Base-by-base conservation (phyloP, 2,329 filamentous ascomycete genomes). In the Colletotrichum musae region DNA sequence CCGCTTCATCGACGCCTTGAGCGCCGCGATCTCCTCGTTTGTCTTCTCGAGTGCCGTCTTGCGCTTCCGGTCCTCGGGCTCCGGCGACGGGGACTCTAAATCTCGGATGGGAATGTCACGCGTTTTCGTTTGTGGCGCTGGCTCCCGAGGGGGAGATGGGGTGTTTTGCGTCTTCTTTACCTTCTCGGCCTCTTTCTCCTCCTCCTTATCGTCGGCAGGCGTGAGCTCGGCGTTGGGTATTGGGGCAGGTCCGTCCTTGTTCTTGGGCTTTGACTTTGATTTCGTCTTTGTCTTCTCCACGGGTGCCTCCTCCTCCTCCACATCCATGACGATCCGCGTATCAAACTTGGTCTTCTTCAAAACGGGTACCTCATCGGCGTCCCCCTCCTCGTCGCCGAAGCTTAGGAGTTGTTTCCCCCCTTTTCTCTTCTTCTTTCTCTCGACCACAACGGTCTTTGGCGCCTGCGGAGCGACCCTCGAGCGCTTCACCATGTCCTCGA, bases 1-100 rank as follows among this genome's bases (percentile, higher is more conserved):
- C 41, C 93, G 87, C 76, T 91, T 92, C 91, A 96, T 94, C 0
- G 92, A 94, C 9, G 92, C 92, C 78, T 95, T 95, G 4, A 96
- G 82, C 1, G 91, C 91, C 5, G 92, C 92, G 62, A 95, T 94
- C 75, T 96, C 92, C 45, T 93, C 92, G 73, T 95, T 95, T 3
- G 92, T 93, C 72, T 85, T 85, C 71, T 94, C 91, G 10, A 95
- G 81, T 0, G 86, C 85, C 1, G 85, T 85, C 74, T 87, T 87
- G 58, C 70, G 71, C 54, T 78, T 79, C 58, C 73, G 72, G 12
- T 68, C 63, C 26, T 79, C 75, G 13, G 78, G 76, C 72, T 83
- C 80, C 7, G 80, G 80, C 5, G 82, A 81, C 10, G 57, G 64
- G 53, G 81, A 76, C 9, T 76, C 65, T 2, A 51, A 57, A 6